Evolutionary conservation across 495 filamentous ascomycete species (phyloP).

Genomic region (Lindgomyces ingoldianus): DNA sequence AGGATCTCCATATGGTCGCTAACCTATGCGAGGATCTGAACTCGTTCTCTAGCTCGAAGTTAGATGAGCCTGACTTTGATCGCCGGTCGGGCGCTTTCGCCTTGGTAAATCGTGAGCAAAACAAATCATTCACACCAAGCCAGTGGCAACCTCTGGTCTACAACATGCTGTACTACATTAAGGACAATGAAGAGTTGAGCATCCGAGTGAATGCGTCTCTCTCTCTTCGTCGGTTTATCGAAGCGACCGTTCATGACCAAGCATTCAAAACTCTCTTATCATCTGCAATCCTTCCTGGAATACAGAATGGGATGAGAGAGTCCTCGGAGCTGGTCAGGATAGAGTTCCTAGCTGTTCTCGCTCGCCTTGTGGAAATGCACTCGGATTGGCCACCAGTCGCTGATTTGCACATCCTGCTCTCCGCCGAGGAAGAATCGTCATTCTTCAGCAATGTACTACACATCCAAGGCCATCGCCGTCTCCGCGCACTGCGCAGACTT

Average conservation of each 20-base stretch:
- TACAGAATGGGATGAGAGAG: slow-evolving; percentile 73
- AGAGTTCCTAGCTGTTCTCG: slow-evolving; percentile 77
- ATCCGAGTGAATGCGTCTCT: slow-evolving; percentile 84
- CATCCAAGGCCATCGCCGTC: slow-evolving; percentile 84
- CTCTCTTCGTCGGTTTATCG: slow-evolving; percentile 76
- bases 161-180: slow-evolving; percentile 87
- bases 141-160: slow-evolving; percentile 90
- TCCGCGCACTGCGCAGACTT: slow-evolving; percentile 77
- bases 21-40: slow-evolving; percentile 78
- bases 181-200: slow-evolving; percentile 82
- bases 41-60: slow-evolving; percentile 62
- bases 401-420: slow-evolving; percentile 74
- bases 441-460: slow-evolving; percentile 93
- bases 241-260: slow-evolving; percentile 51
- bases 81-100: slow-evolving; percentile 76
- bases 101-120: slow-evolving; percentile 61
- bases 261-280: slow-evolving; percentile 58
- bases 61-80: slow-evolving; percentile 87
- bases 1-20: slow-evolving; percentile 63
- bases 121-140: slow-evolving; percentile 59
- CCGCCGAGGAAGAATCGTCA: slow-evolving; percentile 82
- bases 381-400: slow-evolving; percentile 65
- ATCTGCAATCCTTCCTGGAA: slow-evolving; percentile 67
- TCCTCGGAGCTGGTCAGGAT: slow-evolving; percentile 78
- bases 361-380: slow-evolving; percentile 71